phyloP scores from a whole-genome alignment of 805 yeast species.

The Yamadazyma kitorensis region DNA sequence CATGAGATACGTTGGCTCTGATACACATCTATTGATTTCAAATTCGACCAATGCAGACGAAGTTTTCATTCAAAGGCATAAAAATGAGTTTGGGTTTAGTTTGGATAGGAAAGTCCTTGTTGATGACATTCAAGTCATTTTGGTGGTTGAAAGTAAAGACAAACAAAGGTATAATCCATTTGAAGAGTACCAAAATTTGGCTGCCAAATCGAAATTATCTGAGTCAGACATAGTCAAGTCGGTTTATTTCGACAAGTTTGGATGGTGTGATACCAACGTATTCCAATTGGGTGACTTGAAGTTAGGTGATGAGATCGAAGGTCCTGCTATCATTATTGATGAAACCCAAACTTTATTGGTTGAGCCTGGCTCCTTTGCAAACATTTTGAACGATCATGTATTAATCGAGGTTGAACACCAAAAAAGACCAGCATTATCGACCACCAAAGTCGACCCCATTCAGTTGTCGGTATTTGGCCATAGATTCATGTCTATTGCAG shows the following conservation, averaged over 20 bases:
- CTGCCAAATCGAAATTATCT: neutral
- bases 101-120: constrained; percentile 34
- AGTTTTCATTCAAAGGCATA: constrained; percentile 27
- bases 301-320: constrained; percentile 20
- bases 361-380: constrained; percentile 31
- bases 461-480: constrained; percentile 42
- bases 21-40: constrained; percentile 75
- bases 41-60: constrained; percentile 22
- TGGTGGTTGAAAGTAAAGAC: constrained; percentile 58
- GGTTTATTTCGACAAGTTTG: constrained; percentile 28
- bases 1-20: constrained; percentile 85
- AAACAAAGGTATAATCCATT: constrained; percentile 53
- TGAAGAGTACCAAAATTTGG: constrained; percentile 22
- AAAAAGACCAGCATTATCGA: constrained; percentile 20
- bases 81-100: constrained; percentile 35
- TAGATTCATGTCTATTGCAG: constrained; percentile 38
- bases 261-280: constrained; percentile 28
- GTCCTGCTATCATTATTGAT: constrained; percentile 36
- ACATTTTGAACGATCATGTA: constrained; percentile 27
- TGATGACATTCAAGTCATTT: constrained; percentile 41
- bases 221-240: constrained; percentile 1
- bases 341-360: constrained; percentile 30
- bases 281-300: constrained; percentile 20
- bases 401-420: constrained; percentile 28
- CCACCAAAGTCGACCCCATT: constrained; percentile 31